phyloP scores from a whole-genome alignment of 148 eudicot genomes.

The Heliosperma pusillum region DNA sequence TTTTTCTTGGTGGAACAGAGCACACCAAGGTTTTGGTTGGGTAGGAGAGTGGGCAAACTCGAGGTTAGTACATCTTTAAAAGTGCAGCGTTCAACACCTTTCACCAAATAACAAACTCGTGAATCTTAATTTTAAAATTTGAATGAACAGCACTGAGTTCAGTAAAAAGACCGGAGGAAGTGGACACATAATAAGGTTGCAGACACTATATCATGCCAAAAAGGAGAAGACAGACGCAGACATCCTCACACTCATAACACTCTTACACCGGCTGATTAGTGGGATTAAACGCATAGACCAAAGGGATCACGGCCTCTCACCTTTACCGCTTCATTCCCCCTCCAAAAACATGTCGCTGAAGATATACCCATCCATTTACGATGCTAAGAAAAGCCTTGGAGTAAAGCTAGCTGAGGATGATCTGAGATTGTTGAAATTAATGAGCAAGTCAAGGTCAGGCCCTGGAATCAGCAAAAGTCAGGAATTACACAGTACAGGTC shows the following conservation, averaged over 20 bases:
- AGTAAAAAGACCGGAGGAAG: conserved; percentile 48
- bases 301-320: conserved; percentile 48
- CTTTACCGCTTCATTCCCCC: conserved; percentile 42
- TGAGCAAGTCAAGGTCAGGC: conserved; percentile 40
- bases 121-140: conserved; percentile 1
- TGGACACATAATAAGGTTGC: conserved; percentile 53
- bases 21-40: conserved; percentile 98
- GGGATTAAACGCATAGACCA: conserved; percentile 54
- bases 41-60: conserved; percentile 98
- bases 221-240: conserved; percentile 54
- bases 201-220: conserved; percentile 84
- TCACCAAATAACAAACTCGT: neutral
- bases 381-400: conserved; percentile 18
- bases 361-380: conserved; percentile 21
- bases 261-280: conserved; percentile 66
- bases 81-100: neutral
- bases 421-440: conserved; percentile 49
- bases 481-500: conserved; percentile 43
- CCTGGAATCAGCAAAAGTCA: conserved; percentile 86
- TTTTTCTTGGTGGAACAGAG: conserved; percentile 39
- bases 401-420: conserved; percentile 62
- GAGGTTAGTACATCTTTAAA: conserved; percentile 44
- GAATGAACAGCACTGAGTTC: conserved; percentile 52
- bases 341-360: conserved; percentile 32
- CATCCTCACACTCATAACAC: conserved; percentile 64